These are phyloP conservation scores for Polygonum maritimum DNA, from an alignment of 148 eudicot genomes.

Conservation along the genomic window DNA sequence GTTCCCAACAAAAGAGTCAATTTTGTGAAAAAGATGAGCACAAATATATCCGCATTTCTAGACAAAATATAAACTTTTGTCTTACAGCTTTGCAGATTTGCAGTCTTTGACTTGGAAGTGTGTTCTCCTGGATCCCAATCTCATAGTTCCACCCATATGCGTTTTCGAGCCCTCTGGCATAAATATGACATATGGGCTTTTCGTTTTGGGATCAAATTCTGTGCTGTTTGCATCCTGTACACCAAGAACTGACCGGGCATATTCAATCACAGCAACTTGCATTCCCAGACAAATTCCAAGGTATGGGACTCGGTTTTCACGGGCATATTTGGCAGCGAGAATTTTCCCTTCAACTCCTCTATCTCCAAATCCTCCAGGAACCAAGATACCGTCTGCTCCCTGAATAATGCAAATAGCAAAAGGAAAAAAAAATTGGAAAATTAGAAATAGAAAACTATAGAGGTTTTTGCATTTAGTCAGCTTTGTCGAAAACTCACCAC, in stretches of 20 bases:
- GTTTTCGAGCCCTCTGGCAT: slow-evolving; percentile 99
- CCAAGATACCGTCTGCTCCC: slow-evolving; percentile 86
- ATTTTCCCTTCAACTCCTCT: slow-evolving; percentile 97
- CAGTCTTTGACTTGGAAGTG: slow-evolving; percentile 56
- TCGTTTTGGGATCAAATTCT: slow-evolving; percentile 66
- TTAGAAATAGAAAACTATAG: neutral
- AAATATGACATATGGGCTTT: slow-evolving; percentile 67
- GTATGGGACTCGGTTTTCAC: slow-evolving; percentile 71
- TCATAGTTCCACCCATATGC: slow-evolving; percentile 99
- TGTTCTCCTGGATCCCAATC: slow-evolving; percentile 96
- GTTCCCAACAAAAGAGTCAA: neutral
- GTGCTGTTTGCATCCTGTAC: slow-evolving; percentile 74
- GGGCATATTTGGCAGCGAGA: slow-evolving; percentile 87
- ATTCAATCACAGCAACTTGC: slow-evolving; percentile 95
- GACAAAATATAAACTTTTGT: neutral
- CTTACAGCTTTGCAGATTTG: slow-evolving; percentile 81
- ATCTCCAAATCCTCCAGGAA: slow-evolving; percentile 99
- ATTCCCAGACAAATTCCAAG: slow-evolving; percentile 95
- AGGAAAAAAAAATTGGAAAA: neutral
- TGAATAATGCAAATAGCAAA: slow-evolving; percentile 20
- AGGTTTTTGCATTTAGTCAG: neutral
- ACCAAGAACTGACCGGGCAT: slow-evolving; percentile 71
- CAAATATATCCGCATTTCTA: neutral
- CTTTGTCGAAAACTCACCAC: neutral
- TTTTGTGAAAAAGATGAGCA: neutral